Conservation (phyloP, 805 yeast species). For the Starmerella kuoi region DNA sequence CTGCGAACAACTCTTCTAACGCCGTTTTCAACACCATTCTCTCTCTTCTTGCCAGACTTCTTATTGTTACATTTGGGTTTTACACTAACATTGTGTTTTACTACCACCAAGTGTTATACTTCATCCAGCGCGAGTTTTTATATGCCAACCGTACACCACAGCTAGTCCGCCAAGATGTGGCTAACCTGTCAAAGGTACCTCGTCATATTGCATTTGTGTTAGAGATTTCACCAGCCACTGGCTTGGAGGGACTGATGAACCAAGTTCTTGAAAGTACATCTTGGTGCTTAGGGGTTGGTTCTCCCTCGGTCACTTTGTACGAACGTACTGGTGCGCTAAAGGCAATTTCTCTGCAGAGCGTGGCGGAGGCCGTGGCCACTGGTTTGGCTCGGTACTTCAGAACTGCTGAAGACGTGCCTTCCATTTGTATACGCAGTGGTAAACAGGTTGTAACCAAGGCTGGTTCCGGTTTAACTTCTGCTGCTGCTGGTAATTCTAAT, state of each 20-base stretch:
- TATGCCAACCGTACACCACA: conserved; percentile 49
- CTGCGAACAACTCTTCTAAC: background rate
- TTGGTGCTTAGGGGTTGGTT: conserved; percentile 88
- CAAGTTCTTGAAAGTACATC: conserved; percentile 39
- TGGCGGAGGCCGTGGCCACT: conserved; percentile 44
- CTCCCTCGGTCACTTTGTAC: conserved; percentile 57
- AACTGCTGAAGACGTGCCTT: conserved; percentile 36
- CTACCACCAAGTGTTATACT: conserved; percentile 14
- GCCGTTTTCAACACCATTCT: background rate
- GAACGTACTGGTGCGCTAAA: conserved; percentile 66
- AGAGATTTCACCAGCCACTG: conserved; percentile 70
- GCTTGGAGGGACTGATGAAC: conserved; percentile 65
- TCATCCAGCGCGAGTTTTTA: conserved; percentile 14
- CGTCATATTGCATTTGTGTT: conserved; percentile 63
- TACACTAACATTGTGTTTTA: background rate
- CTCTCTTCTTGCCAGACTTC: conserved; percentile 1
- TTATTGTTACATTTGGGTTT: background rate
- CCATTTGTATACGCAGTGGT: conserved; percentile 11
- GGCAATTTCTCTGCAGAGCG: conserved; percentile 27
- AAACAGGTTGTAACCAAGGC: background rate
- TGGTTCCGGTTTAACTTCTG: background rate
- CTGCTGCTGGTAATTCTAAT: background rate
- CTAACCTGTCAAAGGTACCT: conserved; percentile 51
- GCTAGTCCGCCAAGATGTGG: conserved; percentile 68
- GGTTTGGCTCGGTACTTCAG: conserved; percentile 54